Percentiles rank a stretch among this genome's conserved stretches.
phyloP scores from a whole-genome alignment of 805 yeast species.

The Lachancea meyersii region DNA sequence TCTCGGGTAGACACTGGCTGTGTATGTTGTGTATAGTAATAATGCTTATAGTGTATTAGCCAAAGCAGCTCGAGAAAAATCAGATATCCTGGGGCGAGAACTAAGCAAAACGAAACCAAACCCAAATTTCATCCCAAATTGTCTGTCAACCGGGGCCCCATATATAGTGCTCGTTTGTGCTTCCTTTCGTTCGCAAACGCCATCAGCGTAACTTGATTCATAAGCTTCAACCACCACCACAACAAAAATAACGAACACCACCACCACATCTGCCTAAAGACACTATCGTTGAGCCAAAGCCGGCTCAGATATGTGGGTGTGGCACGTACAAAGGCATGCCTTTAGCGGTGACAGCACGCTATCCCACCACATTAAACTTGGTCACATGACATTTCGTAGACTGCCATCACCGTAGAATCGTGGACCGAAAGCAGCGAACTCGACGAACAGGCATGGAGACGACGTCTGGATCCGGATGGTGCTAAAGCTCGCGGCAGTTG shows the following conservation, averaged over 20 bases:
- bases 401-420: neutral
- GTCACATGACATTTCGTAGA: slow-evolving; percentile 6
- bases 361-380: neutral
- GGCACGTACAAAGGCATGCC: neutral
- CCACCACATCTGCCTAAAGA: neutral
- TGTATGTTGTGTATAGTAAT: too few species aligned
- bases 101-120: too few species aligned
- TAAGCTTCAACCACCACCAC: neutral
- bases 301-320: too few species aligned
- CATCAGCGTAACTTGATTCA: too few species aligned
- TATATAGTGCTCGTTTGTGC: neutral
- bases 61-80: too few species aligned
- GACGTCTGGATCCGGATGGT: neutral
- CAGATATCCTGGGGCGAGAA: too few species aligned
- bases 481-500: neutral
- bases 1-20: too few species aligned
- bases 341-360: neutral
- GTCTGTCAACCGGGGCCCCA: neutral
- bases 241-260: neutral
- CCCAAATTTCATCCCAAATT: too few species aligned
- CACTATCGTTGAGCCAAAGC: neutral
- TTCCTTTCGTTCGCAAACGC: neutral
- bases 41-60: too few species aligned
- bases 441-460: neutral
- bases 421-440: slow-evolving; percentile 2